Evolutionary conservation across 2,329 filamentous ascomycete genomes (phyloP), one percentile per base, ranked within the genome.

Genomic region (Anthostomella pinea): DNA sequence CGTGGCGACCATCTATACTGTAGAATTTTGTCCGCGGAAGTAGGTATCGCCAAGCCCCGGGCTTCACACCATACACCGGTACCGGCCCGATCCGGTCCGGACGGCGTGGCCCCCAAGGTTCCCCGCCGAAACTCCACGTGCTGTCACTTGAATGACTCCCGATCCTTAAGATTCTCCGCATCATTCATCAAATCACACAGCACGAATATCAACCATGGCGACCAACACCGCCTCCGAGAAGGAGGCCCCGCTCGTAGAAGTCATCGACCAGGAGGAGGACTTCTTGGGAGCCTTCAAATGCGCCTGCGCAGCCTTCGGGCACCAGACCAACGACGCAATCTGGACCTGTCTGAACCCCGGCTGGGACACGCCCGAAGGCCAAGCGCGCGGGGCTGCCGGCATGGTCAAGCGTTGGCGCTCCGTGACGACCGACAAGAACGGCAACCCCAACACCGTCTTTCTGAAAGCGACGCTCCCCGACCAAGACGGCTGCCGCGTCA

Each of bases 321-420:
- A 52, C n/a, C 75, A 79, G 48, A 62, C 62, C 10, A 54, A 57
- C 14, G 75, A 80, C 50, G 62, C 59, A 9, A 52, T 78, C 32
- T 79, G 71, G 69, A 63, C 59, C 2, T 56, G 59, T 40, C 62
- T 71, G 58, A 75, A 75, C 39, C 75, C 75, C 0, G 69, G 64
- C 11, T 79, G 75, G 73, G 67, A 77, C 27, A 73, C 68, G 0
- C 58, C 66, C 3, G 56, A 63, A 10, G 75, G 74, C 9, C 59
- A 53, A 20, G 48, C 48, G 1, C 47, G 46, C 2, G 63, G 60
- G 24, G 60, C 62, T 3, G 53, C 56, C 7, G 62, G 63, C 11
- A 48, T 75, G 38, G 52, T 59, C 5, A 46, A 63, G 17, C 65
- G 68, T 18, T 77, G 66, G 64, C 51, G 57, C 16, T 39, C 48